Evolutionary conservation across 305 asterid species (phyloP).

Genomic region (Fraxinus floribunda): DNA sequence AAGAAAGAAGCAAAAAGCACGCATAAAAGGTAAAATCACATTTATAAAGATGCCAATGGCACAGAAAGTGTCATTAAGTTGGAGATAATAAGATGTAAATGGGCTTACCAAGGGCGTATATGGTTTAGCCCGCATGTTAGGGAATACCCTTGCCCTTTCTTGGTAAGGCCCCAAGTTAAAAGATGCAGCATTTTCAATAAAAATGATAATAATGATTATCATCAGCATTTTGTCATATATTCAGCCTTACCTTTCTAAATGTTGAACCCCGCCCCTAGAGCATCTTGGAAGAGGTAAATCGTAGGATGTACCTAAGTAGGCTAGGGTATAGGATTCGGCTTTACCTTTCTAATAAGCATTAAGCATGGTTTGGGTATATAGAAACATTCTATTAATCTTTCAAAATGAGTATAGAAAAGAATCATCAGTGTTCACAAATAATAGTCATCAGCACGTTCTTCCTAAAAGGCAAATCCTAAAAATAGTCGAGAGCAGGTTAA

Average conservation of each 20-base stretch:
- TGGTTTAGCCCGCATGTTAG: conserved; percentile 85
- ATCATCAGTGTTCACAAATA: not conserved
- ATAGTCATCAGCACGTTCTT: not conserved
- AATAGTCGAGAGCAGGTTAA: not conserved
- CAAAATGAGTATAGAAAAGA: not conserved
- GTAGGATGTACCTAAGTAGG: no score
- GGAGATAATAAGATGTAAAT: not conserved
- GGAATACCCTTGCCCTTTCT: conserved; percentile 80
- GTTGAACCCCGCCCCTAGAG: no score
- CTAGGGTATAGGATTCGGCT: no score
- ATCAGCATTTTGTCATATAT: no score
- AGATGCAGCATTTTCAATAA: no score
- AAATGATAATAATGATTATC: no score
- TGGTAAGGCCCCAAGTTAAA: no score
- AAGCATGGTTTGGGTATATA: not conserved
- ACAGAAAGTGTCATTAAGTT: not conserved
- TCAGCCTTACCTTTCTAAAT: no score
- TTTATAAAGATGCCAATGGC: not conserved
- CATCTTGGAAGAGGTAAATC: no score
- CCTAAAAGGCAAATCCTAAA: not conserved
- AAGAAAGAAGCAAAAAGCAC: conserved; percentile 1
- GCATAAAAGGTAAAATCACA: conserved; percentile 9
- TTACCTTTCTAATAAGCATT: not conserved
- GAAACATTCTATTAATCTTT: not conserved
- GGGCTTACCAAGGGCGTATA: conserved; percentile 79